Evolutionary conservation across 192 early-diverging fungal species (phyloP), one percentile per base, ranked within the genome.

Genomic region (Coemansia aciculifera): DNA sequence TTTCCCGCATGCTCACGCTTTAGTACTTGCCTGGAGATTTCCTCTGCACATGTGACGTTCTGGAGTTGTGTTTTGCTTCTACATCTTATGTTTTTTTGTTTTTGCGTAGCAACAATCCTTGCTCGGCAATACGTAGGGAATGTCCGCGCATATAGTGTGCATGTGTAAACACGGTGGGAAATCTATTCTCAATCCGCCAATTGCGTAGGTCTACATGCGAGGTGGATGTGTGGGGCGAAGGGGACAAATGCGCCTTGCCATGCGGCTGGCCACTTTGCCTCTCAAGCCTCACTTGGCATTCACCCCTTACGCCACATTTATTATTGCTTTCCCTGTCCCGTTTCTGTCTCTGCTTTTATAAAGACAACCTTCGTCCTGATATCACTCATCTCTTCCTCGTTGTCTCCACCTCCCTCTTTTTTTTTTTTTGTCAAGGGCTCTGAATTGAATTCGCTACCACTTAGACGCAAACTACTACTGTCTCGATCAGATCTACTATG

Each of bases 171-270:
- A 46, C 7, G 43, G 9, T 29, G 24, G 51, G 24, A 52, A 52
- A 52, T 52, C 51, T 17, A 11, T 43, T 43, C 51, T 3, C 23
- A 52, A 29, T 29, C 24, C 40, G 40, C 23, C 51, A 12, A 29
- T 29, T 52, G 12, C 13, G 24, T 3, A 27, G 51, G 51, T 29
- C 10, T 17, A 48, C 2, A 17, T 29, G 24, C 12, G 49, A 52
- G 49, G 49, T 24, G 49, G 49, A 19, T 40, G 24, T 52, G 51
- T 3, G 51, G 51, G 24, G 24, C 2, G 51, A 3, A 52, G 31
- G 51, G 51, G 24, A 29, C 51, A 27, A 52, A 29, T 52, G 51
- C 51, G 11, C 51, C 46, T 52, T 52, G 51, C 24, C 51, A 52
- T 52, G 51, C 51, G 51, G 51, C 3, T n/a, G 23, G 51, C 51